phyloP scores from a whole-genome alignment of 805 yeast species.

The Cyberlindnera americana region DNA sequence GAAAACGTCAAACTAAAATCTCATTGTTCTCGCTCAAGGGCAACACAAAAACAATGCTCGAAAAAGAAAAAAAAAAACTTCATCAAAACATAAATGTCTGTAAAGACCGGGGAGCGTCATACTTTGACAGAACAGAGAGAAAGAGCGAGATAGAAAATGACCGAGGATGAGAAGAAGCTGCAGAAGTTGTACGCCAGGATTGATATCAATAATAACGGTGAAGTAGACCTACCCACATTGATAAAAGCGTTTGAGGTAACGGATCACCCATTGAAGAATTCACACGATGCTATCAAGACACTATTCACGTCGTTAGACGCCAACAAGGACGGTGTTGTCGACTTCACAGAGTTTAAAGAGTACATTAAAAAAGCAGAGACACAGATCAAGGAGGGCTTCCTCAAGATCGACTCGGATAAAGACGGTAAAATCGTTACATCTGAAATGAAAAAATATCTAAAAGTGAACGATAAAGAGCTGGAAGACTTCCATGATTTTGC shows the following conservation, averaged over 20 bases:
- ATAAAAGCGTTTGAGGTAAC: slow-evolving; percentile 36
- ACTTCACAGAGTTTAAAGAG: slow-evolving; percentile 60
- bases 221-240: slow-evolving; percentile 35
- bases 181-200: slow-evolving; percentile 37
- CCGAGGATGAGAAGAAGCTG: slow-evolving; percentile 8
- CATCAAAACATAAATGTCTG: not conserved
- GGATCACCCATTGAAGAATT: slow-evolving; percentile 62
- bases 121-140: not conserved
- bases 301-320: slow-evolving; percentile 59
- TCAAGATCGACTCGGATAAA: slow-evolving; percentile 61
- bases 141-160: slow-evolving; percentile 1
- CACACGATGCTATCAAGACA: slow-evolving; percentile 52
- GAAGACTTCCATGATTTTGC: slow-evolving; percentile 57
- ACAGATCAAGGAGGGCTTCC: slow-evolving; percentile 68
- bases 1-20: too few relatives aligned
- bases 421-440: slow-evolving; percentile 66
- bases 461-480: slow-evolving; percentile 45
- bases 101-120: not conserved
- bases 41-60: too few relatives aligned
- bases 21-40: too few relatives aligned
- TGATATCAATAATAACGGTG: slow-evolving; percentile 38
- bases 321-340: slow-evolving; percentile 53
- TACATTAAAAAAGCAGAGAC: slow-evolving; percentile 66
- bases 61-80: not conserved
- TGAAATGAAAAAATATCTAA: slow-evolving; percentile 67